Percentiles rank a stretch among this genome's conserved stretches.
Evolutionary conservation across 495 filamentous ascomycete genomes (phyloP).

Genomic region (Annulohypoxylon nitens): DNA sequence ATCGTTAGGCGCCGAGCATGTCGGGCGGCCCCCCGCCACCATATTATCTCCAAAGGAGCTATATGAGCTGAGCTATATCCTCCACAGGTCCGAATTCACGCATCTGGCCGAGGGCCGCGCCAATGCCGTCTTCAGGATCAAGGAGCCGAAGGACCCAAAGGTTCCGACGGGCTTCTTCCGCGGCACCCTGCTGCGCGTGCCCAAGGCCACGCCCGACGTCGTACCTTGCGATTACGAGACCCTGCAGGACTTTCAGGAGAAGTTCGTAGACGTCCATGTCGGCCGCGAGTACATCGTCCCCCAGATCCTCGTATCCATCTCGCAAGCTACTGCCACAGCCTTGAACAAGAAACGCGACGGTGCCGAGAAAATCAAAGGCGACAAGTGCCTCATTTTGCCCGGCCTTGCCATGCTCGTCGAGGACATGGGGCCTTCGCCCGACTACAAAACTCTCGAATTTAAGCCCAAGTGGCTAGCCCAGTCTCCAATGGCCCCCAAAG

Average conservation of each 20-base stretch:
- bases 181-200: constrained; percentile 73
- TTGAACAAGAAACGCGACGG: constrained; percentile 44
- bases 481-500: constrained; percentile 78
- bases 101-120: constrained; percentile 74
- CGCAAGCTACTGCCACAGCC: constrained; percentile 56
- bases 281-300: constrained; percentile 69
- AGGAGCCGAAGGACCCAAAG: constrained; percentile 48
- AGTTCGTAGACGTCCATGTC: constrained; percentile 70
- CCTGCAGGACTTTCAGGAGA: constrained; percentile 69
- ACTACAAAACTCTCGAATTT: constrained; percentile 75
- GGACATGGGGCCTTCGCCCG: constrained; percentile 74
- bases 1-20: constrained; percentile 27
- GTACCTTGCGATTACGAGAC: constrained; percentile 67
- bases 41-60: constrained; percentile 31
- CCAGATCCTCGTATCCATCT: constrained; percentile 69
- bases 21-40: constrained; percentile 4
- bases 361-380: constrained; percentile 35
- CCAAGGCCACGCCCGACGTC: constrained; percentile 67
- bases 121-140: constrained; percentile 76
- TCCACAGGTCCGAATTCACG: constrained; percentile 45
- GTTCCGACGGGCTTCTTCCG: constrained; percentile 47
- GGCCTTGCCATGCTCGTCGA: constrained; percentile 80
- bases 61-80: constrained; percentile 39
- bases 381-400: constrained; percentile 68
- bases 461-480: constrained; percentile 96